Conservation (phyloP, 345 rosid genomes). For the Syzygium jambos region DNA sequence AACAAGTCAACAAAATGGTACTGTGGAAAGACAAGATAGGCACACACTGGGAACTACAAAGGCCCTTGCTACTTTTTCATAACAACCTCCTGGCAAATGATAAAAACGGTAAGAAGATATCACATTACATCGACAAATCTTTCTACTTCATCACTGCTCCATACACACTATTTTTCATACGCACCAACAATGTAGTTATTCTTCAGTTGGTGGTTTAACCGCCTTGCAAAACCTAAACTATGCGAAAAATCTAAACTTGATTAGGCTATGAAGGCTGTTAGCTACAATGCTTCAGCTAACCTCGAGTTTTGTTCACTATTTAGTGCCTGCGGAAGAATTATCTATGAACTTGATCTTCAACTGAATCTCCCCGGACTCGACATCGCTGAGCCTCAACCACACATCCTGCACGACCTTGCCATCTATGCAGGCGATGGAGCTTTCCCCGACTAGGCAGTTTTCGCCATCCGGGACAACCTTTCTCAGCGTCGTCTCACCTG, state of each 20-base stretch:
- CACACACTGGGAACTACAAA: not conserved
- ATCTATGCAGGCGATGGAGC: slow-evolving; percentile 60
- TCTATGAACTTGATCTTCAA: slow-evolving; percentile 62
- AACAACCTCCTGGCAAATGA: not conserved
- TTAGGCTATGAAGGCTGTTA: not conserved
- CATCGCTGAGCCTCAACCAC: slow-evolving; percentile 74
- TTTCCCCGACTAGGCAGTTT: slow-evolving; percentile 76
- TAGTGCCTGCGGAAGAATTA: slow-evolving; percentile 12
- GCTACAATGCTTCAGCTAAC: not conserved
- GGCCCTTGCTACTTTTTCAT: not conserved
- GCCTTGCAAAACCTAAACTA: not conserved
- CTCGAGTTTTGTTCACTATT: not conserved
- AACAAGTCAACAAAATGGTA: not conserved
- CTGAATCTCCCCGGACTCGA: slow-evolving; percentile 93
- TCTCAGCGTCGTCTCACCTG: slow-evolving; percentile 65
- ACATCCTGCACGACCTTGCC: slow-evolving; percentile 87
- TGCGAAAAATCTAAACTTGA: not conserved
- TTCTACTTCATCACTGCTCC: not conserved
- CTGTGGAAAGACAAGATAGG: not conserved
- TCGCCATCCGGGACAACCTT: slow-evolving; percentile 70
- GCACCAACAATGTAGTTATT: not conserved
- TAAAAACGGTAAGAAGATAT: not conserved
- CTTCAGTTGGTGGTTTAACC: not conserved
- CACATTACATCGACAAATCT: not conserved
- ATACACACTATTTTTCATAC: not conserved